Evolutionary conservation across 1,139 yeast species (phyloP), one percentile per base, ranked within the genome.

Genomic region (Yarrowia galli): DNA sequence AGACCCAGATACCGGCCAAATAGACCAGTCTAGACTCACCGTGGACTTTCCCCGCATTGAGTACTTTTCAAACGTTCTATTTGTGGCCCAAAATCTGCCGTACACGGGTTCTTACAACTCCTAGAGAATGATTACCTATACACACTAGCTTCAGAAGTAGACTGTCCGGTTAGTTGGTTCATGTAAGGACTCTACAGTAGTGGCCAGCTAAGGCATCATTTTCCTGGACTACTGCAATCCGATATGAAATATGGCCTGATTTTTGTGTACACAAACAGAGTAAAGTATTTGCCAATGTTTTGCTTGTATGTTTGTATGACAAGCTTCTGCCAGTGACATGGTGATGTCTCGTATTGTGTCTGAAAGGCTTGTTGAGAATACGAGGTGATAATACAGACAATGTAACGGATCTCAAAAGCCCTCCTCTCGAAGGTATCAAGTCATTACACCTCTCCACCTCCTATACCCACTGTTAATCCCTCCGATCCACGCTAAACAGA

Each of bases 171-270:
- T 13, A 25, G 13, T 36, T 25, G 10, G 22, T 48, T 48, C 36
- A 49, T 51, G 58, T 51, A 35, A 51, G 58, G 58, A 51, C 32
- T 51, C 43, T 35, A 20, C 58, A 35, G 58, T 51, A 51, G 58
- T 15, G 20, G n/a, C 2, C 13, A 2, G 9, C 58, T 51, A 35
- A 7, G 1, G 42, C 42, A 35, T 6, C 0, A 2, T 3, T 9
- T 15, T 20, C 7, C 38, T n/a, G n/a, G n/a, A 15, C 43, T 51
- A 51, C 43, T 51, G 58, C 58, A 51, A 1, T 1, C 9, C 9
- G 38, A 49, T 49, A 35, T 20, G 58, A 35, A 36, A 32, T 35
- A 35, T 51, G 58, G 58, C 58, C 43, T 51, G 58, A 51, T 35
- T 51, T 35, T 51, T n/a, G n/a, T n/a, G n/a, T n/a, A n/a, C n/a